Conservation (phyloP, 2,329 filamentous ascomycete species). For the Dactylonectria estremocensis region DNA sequence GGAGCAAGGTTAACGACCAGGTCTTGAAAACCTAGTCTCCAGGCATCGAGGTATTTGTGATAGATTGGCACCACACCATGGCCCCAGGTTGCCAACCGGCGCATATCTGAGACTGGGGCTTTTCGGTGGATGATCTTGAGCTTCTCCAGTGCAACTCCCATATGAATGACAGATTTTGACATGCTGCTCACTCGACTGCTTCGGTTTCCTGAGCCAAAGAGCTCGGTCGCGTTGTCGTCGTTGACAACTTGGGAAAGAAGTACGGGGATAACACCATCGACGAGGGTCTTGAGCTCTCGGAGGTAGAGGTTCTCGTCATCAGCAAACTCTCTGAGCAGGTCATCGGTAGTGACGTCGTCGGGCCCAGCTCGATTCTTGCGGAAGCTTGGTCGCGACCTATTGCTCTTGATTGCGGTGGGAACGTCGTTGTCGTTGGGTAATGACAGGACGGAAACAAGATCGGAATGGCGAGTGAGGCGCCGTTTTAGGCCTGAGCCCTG, state of each 20-base stretch:
- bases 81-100: slow-evolving; percentile 85
- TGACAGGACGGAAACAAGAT: slow-evolving; percentile 93
- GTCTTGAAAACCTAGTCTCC: slow-evolving; percentile 95
- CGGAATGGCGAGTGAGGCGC: slow-evolving; percentile 90
- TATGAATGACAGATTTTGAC: slow-evolving; percentile 91
- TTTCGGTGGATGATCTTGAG: slow-evolving; percentile 85
- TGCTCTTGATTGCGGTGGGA: slow-evolving; percentile 75
- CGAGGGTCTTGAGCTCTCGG: slow-evolving; percentile 91
- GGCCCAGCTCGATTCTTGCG: slow-evolving; percentile 79
- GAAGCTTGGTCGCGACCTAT: slow-evolving; percentile 84
- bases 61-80: slow-evolving; percentile 85
- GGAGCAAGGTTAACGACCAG: slow-evolving; percentile 94
- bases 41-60: slow-evolving; percentile 86
- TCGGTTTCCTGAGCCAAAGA: slow-evolving; percentile 74
- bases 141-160: slow-evolving; percentile 92
- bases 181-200: slow-evolving; percentile 71
- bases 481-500: slow-evolving; percentile 75
- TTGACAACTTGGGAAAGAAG: slow-evolving; percentile 88
- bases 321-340: slow-evolving; percentile 84
- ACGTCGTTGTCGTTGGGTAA: slow-evolving; percentile 72
- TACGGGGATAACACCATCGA: slow-evolving; percentile 95
- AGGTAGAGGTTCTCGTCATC: slow-evolving; percentile 91
- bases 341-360: slow-evolving; percentile 78
- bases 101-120: slow-evolving; percentile 81
- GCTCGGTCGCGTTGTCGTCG: slow-evolving; percentile 73